These are phyloP conservation scores for Ilyonectria mors-panacis DNA, from an alignment of 2,329 filamentous ascomycete genomes.

Conservation along the genomic window DNA sequence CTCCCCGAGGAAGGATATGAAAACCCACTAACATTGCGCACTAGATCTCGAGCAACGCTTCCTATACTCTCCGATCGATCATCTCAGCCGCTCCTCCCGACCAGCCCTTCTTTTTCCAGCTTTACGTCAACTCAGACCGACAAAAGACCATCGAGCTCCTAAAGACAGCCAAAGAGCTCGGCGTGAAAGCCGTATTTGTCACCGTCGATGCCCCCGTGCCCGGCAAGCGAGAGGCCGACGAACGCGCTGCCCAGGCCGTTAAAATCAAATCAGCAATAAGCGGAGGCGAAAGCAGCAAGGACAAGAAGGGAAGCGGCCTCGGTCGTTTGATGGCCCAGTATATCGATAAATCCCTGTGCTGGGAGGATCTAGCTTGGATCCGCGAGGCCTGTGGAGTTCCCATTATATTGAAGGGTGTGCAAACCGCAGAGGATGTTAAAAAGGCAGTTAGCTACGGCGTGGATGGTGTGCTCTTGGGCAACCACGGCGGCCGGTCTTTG, in stretches of 20 bases:
- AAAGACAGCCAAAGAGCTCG: slow-evolving; percentile 52
- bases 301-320: slow-evolving; percentile 67
- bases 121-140: slow-evolving; percentile 67
- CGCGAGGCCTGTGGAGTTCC: slow-evolving; percentile 59
- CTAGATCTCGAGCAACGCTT: slow-evolving; percentile 66
- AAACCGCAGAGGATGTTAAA: slow-evolving; percentile 67
- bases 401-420: slow-evolving; percentile 68
- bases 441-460: slow-evolving; percentile 62
- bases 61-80: slow-evolving; percentile 62
- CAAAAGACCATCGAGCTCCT: slow-evolving; percentile 62
- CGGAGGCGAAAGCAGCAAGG: slow-evolving; percentile 60
- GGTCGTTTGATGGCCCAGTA: slow-evolving; percentile 65
- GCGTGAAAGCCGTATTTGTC: slow-evolving; percentile 65
- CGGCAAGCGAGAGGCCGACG: slow-evolving; percentile 70
- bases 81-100: slow-evolving; percentile 51
- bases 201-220: slow-evolving; percentile 69
- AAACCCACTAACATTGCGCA: neutral
- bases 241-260: slow-evolving; percentile 63
- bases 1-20: neutral
- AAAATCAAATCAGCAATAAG: slow-evolving; percentile 55
- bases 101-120: slow-evolving; percentile 66
- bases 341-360: slow-evolving; percentile 65
- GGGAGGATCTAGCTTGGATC: slow-evolving; percentile 68
- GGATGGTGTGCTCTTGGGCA: slow-evolving; percentile 68
- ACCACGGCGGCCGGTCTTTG: slow-evolving; percentile 71